Evolutionary conservation across 148 eudicot genomes (phyloP).

Genomic region (Arctostaphylos glauca): DNA sequence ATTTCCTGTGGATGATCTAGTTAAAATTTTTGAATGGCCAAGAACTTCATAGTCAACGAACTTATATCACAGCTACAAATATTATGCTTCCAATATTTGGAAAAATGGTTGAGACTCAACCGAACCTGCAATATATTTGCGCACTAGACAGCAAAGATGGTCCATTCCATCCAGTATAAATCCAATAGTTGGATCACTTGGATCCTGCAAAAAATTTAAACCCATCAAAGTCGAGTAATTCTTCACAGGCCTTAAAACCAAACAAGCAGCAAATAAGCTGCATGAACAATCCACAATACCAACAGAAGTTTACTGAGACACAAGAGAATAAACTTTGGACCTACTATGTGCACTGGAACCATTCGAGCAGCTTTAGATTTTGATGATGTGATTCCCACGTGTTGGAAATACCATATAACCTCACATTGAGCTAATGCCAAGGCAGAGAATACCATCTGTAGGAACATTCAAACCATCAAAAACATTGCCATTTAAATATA

Average conservation of each 20-base stretch:
- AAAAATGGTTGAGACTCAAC: conserved; percentile 12
- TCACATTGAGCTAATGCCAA: conserved; percentile 96
- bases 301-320: background rate
- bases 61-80: background rate
- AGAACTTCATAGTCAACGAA: background rate
- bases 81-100: background rate
- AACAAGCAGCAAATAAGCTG: background rate
- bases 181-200: conserved; percentile 98
- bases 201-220: conserved; percentile 59
- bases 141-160: conserved; percentile 88
- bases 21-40: background rate
- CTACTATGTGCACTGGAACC: conserved; percentile 76
- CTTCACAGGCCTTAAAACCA: background rate
- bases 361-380: conserved; percentile 70
- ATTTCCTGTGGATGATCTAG: background rate
- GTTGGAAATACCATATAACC: conserved; percentile 97
- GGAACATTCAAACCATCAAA: conserved; percentile 21
- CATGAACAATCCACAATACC: conserved; percentile 8
- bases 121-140: conserved; percentile 98
- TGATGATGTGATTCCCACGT: conserved; percentile 83
- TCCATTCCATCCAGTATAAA: conserved; percentile 93
- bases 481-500: conserved; percentile 3
- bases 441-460: conserved; percentile 99
- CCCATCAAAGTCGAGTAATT: conserved; percentile 11
- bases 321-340: conserved; percentile 24